Evolutionary conservation across 306 rosid species (phyloP), one percentile per base, ranked within the genome.

Genomic region (Mimosa pudica): DNA sequence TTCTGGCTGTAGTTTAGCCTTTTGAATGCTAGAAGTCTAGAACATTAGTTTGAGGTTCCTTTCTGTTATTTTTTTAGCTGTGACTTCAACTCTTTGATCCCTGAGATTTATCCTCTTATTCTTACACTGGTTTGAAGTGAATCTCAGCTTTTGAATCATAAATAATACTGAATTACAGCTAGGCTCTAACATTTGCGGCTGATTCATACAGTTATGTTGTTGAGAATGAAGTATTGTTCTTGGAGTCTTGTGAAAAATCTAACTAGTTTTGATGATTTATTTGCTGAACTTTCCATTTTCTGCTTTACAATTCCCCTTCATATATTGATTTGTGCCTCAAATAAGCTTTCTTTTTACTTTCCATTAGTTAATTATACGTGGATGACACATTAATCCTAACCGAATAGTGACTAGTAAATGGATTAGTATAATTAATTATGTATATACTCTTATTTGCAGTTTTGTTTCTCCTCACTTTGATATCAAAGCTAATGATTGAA

Each of bases 381-480:
- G 62, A 38, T 52, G 12, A 41, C 33, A 52, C 30, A 58, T 69
- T 55, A 49, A 24, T 52, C 82, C 5, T 18, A 11, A 36, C 5
- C 49, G n/a, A 68, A 38, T 64, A 2, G 57, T 42, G 54, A 45
- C 46, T 30, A 20, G 54, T 51, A 51, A 20, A 55, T 65, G 83
- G 66, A 45, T 66, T 54, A 46, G 11, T 38, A 20, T 45, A 44
- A 18, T 71, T 17, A 70, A 33, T 78, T 45, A 2, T 60, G 4
- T 70, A 71, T 12, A 3, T 17, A 16, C 48, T 71, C 32, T n/a
- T 11, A 44, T 44, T 30, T 65, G 46, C 33, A 52, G 36, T 71
- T 76, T 32, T 64, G 9, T 54, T 62, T 70, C 47, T 70, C 51
- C 74, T 41, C n/a, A 2, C 14, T 54, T 73, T 44, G 81, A 84